A percentile compares a stretch with the other conserved stretches of the same genome.
These are phyloP conservation scores for Hemileia vastatrix DNA, from an alignment of 1,284 basidiomycete species.

Conservation along the genomic window DNA sequence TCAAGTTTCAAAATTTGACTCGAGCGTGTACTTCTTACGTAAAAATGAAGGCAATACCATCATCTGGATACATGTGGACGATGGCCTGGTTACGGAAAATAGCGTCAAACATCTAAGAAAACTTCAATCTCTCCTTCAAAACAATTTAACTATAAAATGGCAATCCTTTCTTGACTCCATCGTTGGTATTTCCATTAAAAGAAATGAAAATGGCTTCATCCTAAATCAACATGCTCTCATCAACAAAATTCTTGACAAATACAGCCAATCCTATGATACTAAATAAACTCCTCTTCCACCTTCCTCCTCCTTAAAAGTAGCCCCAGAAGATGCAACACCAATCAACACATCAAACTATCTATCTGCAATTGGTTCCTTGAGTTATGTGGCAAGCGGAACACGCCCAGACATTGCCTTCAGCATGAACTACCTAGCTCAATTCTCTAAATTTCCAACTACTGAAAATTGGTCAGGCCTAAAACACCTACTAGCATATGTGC, in stretches of 20 bases:
- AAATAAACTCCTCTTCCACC: no score
- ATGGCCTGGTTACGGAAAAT: neutral
- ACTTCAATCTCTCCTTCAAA: neutral
- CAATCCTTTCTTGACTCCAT: neutral
- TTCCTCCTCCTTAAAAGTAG: no score
- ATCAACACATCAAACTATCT: neutral
- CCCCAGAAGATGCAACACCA: no score
- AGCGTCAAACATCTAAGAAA: no score
- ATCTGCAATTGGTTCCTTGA: neutral
- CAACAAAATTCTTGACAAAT: neutral
- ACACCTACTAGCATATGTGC: neutral
- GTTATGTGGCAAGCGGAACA: neutral
- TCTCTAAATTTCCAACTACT: neutral
- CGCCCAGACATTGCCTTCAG: slow-evolving; percentile 2
- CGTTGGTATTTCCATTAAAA: neutral
- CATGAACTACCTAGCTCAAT: neutral
- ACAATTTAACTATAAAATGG: neutral
- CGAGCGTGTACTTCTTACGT: neutral
- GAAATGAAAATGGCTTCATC: neutral
- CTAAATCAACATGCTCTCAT: neutral
- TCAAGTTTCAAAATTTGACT: neutral
- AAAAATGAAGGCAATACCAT: neutral
- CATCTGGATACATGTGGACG: slow-evolving; percentile 1
- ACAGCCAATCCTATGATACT: no score
- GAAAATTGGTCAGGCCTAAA: neutral